Evolutionary conservation across 208 protist species (phyloP).

Genomic region (Wallacemonas sp.): DNA sequence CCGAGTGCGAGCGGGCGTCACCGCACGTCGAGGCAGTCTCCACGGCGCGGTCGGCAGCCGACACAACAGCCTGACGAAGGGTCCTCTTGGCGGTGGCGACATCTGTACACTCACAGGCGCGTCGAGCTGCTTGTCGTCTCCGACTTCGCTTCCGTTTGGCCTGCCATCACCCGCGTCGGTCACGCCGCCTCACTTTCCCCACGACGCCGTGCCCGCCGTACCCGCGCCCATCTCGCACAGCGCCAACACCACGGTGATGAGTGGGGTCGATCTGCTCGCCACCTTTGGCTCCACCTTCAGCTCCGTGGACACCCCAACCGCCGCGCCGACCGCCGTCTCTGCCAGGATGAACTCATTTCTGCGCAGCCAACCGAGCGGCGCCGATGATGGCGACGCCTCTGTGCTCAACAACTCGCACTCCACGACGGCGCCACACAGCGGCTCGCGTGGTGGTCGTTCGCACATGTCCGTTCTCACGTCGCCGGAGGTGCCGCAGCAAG

Average conservation of each 20-base stretch:
- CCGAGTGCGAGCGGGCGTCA: too few species aligned
- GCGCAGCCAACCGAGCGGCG: background rate
- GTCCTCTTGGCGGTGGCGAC: too few species aligned
- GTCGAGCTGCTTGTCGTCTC: background rate
- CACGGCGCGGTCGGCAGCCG: background rate
- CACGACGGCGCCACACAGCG: background rate
- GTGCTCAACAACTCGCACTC: too few species aligned
- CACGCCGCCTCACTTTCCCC: too few species aligned
- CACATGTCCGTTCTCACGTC: too few species aligned
- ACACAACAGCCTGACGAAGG: too few species aligned
- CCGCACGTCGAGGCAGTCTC: background rate
- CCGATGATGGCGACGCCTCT: too few species aligned
- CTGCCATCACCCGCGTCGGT: background rate
- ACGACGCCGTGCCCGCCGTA: background rate
- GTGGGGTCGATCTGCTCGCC: background rate
- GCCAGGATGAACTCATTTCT: constrained; percentile 1
- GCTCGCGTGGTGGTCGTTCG: background rate
- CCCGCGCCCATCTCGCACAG: background rate
- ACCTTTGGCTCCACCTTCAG: background rate
- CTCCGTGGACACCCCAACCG: background rate
- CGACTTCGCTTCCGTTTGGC: background rate
- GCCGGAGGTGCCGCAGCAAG: background rate
- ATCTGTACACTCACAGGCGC: too few species aligned
- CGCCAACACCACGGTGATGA: background rate
- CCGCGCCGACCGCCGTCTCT: background rate